These are phyloP conservation scores for Leccinum pachyderme DNA, from an alignment of 1,284 basidiomycete species.

Conservation along the genomic window DNA sequence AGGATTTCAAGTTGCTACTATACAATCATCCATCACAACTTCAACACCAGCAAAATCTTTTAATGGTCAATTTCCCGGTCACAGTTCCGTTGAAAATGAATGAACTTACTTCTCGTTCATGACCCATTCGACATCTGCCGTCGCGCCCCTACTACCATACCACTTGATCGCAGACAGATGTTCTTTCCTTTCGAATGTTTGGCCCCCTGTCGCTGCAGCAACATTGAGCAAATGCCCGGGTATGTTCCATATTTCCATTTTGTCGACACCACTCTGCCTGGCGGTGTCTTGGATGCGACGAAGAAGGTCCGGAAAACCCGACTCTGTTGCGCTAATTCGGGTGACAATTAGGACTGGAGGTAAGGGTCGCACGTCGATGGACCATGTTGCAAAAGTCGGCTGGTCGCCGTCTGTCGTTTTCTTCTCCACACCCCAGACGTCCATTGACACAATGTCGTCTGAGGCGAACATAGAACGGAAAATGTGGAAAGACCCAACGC, in stretches of 20 bases:
- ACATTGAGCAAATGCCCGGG: constrained; percentile 34
- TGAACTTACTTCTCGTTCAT: constrained; percentile 55
- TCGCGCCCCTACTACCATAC: constrained; percentile 45
- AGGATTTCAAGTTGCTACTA: not conserved
- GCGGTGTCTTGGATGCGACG: constrained; percentile 40
- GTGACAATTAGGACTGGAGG: constrained; percentile 48
- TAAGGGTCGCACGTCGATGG: constrained; percentile 41
- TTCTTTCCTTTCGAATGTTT: constrained; percentile 40
- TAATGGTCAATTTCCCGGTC: not conserved
- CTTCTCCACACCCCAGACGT: constrained; percentile 41
- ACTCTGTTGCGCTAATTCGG: constrained; percentile 40
- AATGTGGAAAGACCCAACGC: constrained; percentile 19
- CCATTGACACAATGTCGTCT: constrained; percentile 16
- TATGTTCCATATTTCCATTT: constrained; percentile 59
- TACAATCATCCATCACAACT: not conserved
- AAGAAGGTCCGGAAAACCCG: constrained; percentile 42
- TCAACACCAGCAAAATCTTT: constrained; percentile 25
- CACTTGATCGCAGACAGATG: constrained; percentile 57
- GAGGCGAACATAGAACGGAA: constrained; percentile 13
- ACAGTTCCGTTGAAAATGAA: not conserved
- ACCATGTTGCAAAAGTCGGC: constrained; percentile 51
- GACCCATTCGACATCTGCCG: constrained; percentile 46
- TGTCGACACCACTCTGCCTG: constrained; percentile 37
- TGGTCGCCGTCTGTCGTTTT: constrained; percentile 6
- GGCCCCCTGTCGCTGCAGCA: constrained; percentile 39